Conservation (phyloP, 495 filamentous ascomycete species). For the Cercophora samala region DNA sequence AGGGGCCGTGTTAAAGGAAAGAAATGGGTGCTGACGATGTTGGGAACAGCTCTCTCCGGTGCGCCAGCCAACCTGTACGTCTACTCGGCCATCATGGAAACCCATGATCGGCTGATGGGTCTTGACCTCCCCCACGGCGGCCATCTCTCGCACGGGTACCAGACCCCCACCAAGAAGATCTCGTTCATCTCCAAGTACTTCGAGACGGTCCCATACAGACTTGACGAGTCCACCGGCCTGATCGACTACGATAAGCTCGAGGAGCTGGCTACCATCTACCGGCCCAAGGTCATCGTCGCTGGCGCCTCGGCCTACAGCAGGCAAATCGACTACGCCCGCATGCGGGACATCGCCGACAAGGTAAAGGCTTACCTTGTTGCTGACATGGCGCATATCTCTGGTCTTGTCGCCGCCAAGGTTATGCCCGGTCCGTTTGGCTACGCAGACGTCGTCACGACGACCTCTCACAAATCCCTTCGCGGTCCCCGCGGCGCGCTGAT, state of each 20-base stretch:
- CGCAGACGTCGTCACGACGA: constrained; percentile 96
- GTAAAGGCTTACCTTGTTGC: constrained; percentile 88
- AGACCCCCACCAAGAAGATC: constrained; percentile 97
- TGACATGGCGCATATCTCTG: constrained; percentile 98
- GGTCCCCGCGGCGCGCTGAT: constrained; percentile 96
- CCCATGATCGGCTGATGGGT: constrained; percentile 95
- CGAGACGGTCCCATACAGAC: constrained; percentile 90
- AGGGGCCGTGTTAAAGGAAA: neutral
- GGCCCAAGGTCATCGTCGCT: constrained; percentile 92
- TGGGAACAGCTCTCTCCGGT: constrained; percentile 73
- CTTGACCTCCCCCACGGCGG: constrained; percentile 95
- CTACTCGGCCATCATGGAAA: constrained; percentile 86
- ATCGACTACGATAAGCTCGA: constrained; percentile 93
- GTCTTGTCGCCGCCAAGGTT: constrained; percentile 86
- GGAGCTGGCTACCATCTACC: constrained; percentile 78
- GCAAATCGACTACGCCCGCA: constrained; percentile 84
- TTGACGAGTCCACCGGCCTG: constrained; percentile 83
- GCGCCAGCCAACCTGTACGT: constrained; percentile 95
- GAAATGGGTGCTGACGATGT: constrained; percentile 2
- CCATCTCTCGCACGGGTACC: constrained; percentile 96
- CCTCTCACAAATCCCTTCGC: constrained; percentile 93
- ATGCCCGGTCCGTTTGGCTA: constrained; percentile 83
- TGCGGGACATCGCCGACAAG: constrained; percentile 83
- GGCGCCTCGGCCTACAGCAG: constrained; percentile 94
- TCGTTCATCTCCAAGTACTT: constrained; percentile 98